Evolutionary conservation across 2,329 filamentous ascomycete genomes (phyloP).

Genomic region (Cadophora luteo-olivacea): DNA sequence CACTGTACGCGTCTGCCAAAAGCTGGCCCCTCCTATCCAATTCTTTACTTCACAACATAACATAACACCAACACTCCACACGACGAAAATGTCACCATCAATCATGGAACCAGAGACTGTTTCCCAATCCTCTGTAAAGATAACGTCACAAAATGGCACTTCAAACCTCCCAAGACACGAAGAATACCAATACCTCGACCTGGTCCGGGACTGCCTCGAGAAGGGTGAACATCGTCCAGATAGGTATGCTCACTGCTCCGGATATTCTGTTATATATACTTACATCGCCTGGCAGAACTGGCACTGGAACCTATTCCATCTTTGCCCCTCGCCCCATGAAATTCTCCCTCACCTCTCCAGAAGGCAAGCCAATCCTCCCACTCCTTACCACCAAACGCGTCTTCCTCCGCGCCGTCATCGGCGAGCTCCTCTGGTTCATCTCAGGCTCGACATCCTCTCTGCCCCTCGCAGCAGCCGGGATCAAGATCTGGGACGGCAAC

Average conservation of each 20-base stretch:
- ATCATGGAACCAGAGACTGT: conserved; percentile 29
- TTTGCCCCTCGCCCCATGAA: conserved; percentile 88
- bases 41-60: neutral
- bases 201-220: conserved; percentile 84
- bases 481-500: conserved; percentile 99
- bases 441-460: conserved; percentile 81
- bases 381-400: conserved; percentile 98
- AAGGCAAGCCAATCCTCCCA: conserved; percentile 73
- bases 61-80: neutral
- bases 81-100: conserved; percentile 33
- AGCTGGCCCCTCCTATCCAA: neutral
- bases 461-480: conserved; percentile 76
- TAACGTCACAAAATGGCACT: neutral
- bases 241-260: conserved; percentile 56
- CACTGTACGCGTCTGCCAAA: conserved; percentile 21
- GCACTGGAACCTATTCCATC: conserved; percentile 88
- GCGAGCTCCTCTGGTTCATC: conserved; percentile 96
- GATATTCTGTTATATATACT: conserved; percentile 15
- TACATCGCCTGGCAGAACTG: conserved; percentile 65
- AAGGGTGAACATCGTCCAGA: conserved; percentile 89
- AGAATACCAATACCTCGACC: conserved; percentile 91
- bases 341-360: conserved; percentile 75
- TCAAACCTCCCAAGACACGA: conserved; percentile 61
- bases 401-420: conserved; percentile 87
- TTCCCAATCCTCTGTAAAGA: conserved; percentile 16